phyloP scores from a whole-genome alignment of 2,329 filamentous ascomycete genomes.

The Penicillium frequentans region DNA sequence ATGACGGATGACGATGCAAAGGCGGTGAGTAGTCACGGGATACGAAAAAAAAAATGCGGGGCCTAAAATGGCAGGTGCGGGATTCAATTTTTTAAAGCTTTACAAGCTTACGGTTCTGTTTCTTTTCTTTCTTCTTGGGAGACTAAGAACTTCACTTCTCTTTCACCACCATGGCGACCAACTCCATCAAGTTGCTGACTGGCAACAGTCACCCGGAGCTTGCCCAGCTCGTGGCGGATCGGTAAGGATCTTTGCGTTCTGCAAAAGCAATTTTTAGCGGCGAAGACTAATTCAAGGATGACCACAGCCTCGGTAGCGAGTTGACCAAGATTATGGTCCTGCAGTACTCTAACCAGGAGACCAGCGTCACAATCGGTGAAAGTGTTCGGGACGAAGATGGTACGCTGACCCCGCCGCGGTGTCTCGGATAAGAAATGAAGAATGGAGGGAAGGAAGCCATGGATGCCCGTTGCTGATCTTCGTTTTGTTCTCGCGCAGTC shows the following conservation, averaged over 20 bases:
- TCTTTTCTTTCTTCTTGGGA: slow-evolving; percentile 4
- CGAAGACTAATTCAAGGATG: slow-evolving; percentile 11
- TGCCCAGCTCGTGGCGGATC: slow-evolving; percentile 66
- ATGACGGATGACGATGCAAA: background rate
- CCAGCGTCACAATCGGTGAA: slow-evolving; percentile 83
- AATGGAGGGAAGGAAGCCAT: background rate
- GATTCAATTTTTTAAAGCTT: slow-evolving; percentile 16
- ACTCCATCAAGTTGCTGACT: slow-evolving; percentile 73
- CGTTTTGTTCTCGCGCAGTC: slow-evolving; percentile 51
- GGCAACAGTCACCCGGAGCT: slow-evolving; percentile 74
- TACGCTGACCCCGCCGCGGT: slow-evolving; percentile 39
- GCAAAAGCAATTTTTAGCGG: slow-evolving; percentile 1
- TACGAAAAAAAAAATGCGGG: slow-evolving; percentile 23
- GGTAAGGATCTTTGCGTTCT: slow-evolving; percentile 45
- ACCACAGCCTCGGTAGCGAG: slow-evolving; percentile 61
- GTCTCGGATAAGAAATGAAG: slow-evolving; percentile 8
- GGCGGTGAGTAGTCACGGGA: slow-evolving; percentile 27
- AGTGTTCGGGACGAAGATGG: slow-evolving; percentile 94
- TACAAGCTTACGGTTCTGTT: slow-evolving; percentile 4
- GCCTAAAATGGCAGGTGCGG: slow-evolving; percentile 20
- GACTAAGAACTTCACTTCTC: background rate
- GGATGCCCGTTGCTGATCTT: slow-evolving; percentile 10
- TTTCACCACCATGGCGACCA: slow-evolving; percentile 60
- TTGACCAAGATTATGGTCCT: slow-evolving; percentile 68
- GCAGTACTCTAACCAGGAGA: slow-evolving; percentile 65